Evolutionary conservation across 73 alveolate species (phyloP).

Genomic region (Tetrahymena thermophila): DNA sequence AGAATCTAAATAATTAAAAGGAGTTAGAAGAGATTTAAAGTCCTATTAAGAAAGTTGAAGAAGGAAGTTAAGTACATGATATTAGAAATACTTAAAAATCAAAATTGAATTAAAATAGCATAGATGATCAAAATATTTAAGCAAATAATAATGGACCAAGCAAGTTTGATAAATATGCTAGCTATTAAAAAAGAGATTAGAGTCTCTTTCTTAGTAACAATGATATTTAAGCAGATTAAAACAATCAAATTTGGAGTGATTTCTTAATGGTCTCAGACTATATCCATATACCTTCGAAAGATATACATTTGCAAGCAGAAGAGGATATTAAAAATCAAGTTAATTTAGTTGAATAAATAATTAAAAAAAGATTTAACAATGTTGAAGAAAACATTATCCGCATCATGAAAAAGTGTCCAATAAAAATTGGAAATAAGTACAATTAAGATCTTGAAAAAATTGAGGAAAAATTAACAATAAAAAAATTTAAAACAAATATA

Average conservation of each 20-base stretch:
- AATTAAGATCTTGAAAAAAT: background rate
- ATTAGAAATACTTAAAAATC: background rate
- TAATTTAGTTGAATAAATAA: background rate
- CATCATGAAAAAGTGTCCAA: background rate
- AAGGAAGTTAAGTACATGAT: background rate
- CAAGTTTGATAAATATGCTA: background rate
- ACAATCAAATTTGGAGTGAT: background rate
- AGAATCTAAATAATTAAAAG: background rate
- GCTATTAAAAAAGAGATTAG: background rate
- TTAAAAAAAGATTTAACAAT: background rate
- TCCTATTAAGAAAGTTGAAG: background rate
- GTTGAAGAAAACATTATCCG: background rate
- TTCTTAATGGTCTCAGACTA: background rate
- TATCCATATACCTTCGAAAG: background rate
- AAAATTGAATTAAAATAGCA: too few relatives aligned
- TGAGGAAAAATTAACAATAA: background rate
- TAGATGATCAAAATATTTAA: too few relatives aligned
- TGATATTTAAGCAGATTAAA: background rate
- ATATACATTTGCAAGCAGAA: background rate
- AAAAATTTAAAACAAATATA: too few relatives aligned
- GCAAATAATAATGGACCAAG: background rate
- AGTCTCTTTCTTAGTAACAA: background rate
- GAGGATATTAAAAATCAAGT: background rate
- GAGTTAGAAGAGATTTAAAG: background rate
- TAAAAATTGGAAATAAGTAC: background rate